phyloP scores from a whole-genome alignment of 495 filamentous ascomycete species.

The Lentithecium fluviatile region DNA sequence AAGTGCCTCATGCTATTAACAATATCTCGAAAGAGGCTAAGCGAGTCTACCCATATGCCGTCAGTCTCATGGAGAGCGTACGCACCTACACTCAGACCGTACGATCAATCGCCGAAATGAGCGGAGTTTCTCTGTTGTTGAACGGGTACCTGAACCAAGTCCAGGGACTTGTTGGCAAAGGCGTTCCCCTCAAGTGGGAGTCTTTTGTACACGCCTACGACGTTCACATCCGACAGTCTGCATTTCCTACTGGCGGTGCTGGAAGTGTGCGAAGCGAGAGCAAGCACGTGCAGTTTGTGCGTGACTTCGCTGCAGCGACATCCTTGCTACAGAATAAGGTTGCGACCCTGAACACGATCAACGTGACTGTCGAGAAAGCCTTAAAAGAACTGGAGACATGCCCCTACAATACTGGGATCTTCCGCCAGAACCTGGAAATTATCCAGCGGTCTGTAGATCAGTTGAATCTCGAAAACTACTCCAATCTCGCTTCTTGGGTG shows the following conservation, averaged over 20 bases:
- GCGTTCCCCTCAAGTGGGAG: constrained; percentile 89
- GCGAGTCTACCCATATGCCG: constrained; percentile 93
- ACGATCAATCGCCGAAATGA: constrained; percentile 75
- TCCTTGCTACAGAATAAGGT: constrained; percentile 86
- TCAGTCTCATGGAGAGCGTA: constrained; percentile 97
- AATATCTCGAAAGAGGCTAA: constrained; percentile 97
- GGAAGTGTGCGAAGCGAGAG: constrained; percentile 65
- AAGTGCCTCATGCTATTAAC: constrained; percentile 88
- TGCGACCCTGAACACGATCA: constrained; percentile 69
- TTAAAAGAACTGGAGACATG: constrained; percentile 81
- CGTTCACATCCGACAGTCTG: constrained; percentile 73
- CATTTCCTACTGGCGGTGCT: constrained; percentile 28
- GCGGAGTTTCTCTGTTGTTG: constrained; percentile 79
- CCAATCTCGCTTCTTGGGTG: constrained; percentile 88
- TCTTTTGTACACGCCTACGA: constrained; percentile 97
- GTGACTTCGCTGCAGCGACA: constrained; percentile 82
- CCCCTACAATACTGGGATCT: constrained; percentile 70
- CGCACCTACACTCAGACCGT: constrained; percentile 84
- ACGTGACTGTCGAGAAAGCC: constrained; percentile 79
- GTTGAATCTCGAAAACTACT: constrained; percentile 90
- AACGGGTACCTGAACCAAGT: constrained; percentile 89
- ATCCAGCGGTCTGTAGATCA: constrained; percentile 92
- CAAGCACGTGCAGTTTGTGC: constrained; percentile 92
- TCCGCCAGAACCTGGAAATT: constrained; percentile 73
- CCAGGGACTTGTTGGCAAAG: constrained; percentile 76